Percentiles rank a stretch among this genome's conserved stretches.
Conservation (phyloP, 2,329 filamentous ascomycete species). For the Pochonia chlamydosporia region DNA sequence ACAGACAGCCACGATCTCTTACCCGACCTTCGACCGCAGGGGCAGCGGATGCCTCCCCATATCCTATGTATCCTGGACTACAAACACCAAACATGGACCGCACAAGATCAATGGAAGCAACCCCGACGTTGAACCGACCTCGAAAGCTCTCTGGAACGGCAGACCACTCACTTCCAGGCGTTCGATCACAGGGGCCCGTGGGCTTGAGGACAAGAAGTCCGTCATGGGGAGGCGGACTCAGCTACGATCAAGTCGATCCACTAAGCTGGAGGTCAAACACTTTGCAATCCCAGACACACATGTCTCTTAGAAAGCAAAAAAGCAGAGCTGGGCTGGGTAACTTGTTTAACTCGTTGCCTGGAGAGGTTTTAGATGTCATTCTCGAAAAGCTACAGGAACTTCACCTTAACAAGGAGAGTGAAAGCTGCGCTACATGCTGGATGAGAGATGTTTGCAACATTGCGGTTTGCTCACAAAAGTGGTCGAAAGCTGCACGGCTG, state of each 20-base stretch:
- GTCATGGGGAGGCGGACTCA: slow-evolving; percentile 31
- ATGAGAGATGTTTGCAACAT: slow-evolving; percentile 54
- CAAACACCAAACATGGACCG: slow-evolving; percentile 20
- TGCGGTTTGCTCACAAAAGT: slow-evolving; percentile 44
- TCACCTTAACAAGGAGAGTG: slow-evolving; percentile 41
- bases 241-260: slow-evolving; percentile 34
- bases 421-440: slow-evolving; percentile 59
- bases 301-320: slow-evolving; percentile 7
- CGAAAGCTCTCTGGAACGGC: slow-evolving; percentile 25
- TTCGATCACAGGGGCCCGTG: slow-evolving; percentile 17
- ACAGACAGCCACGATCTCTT: slow-evolving; percentile 8
- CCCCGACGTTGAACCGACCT: slow-evolving; percentile 28
- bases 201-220: slow-evolving; percentile 19
- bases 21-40: slow-evolving; percentile 11
- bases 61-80: slow-evolving; percentile 26
- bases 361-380: slow-evolving; percentile 54
- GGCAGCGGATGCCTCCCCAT: slow-evolving; percentile 16
- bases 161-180: not conserved
- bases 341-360: slow-evolving; percentile 48
- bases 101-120: slow-evolving; percentile 15
- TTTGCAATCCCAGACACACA: slow-evolving; percentile 6
- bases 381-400: slow-evolving; percentile 44
- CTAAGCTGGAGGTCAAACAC: slow-evolving; percentile 8
- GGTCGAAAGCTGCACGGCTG: slow-evolving; percentile 43
- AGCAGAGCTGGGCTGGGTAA: slow-evolving; percentile 35